Evolutionary conservation across 768 basidiomycete species (phyloP).

Genomic region (Favolaschia claudopus): DNA sequence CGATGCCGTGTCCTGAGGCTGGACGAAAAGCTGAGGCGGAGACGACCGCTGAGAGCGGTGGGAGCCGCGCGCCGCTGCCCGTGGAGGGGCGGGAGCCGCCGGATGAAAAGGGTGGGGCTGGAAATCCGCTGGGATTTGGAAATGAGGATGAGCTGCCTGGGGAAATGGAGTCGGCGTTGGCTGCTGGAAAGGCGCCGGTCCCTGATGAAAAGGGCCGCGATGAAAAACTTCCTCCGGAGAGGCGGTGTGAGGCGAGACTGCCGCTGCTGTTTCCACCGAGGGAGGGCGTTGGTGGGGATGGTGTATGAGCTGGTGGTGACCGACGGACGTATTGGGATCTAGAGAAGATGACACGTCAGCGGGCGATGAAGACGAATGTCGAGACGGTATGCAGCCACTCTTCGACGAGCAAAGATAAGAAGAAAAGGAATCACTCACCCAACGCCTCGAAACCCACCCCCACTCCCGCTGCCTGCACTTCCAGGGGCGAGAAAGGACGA

Average conservation of each 20-base stretch:
- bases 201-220: slow-evolving; percentile 21
- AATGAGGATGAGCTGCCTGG: slow-evolving; percentile 2
- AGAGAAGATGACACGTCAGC: background rate
- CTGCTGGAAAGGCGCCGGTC: slow-evolving; percentile 14
- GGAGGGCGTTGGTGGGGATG: slow-evolving; percentile 19
- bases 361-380: background rate
- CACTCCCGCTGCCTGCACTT: too few species aligned
- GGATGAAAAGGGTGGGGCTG: background rate
- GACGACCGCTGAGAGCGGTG: slow-evolving; percentile 80
- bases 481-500: background rate
- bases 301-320: slow-evolving; percentile 21
- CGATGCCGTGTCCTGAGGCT: slow-evolving; percentile 46
- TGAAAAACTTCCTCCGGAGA: slow-evolving; percentile 8
- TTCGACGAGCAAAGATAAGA: background rate
- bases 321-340: slow-evolving; percentile 37
- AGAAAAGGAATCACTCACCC: too few species aligned
- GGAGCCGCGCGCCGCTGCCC: slow-evolving; percentile 61
- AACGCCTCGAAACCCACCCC: too few species aligned
- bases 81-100: slow-evolving; percentile 33
- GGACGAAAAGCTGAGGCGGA: slow-evolving; percentile 65
- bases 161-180: slow-evolving; percentile 5
- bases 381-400: too few species aligned
- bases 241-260: slow-evolving; percentile 7
- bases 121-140: slow-evolving; percentile 9
- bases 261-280: slow-evolving; percentile 7